Conservation (phyloP, 2,329 filamentous ascomycete species). For the Aspergillus fijiensis region DNA sequence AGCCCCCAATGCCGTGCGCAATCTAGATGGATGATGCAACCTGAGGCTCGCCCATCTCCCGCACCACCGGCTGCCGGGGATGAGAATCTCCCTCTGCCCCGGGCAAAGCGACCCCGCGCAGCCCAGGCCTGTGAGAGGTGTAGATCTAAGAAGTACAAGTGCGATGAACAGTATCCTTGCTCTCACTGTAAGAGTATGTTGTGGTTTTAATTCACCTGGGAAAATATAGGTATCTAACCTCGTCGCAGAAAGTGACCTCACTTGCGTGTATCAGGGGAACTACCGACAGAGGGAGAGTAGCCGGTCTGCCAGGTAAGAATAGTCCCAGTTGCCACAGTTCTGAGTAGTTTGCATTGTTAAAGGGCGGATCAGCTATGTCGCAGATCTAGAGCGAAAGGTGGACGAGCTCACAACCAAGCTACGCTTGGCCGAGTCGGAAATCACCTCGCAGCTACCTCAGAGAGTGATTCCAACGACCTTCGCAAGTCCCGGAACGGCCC, state of each 20-base stretch:
- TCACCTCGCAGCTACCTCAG: conserved; percentile 11
- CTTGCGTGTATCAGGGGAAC: conserved; percentile 37
- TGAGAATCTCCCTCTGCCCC: conserved; percentile 21
- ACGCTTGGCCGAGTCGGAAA: conserved; percentile 22
- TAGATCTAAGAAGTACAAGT: conserved; percentile 51
- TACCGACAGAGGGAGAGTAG: conserved; percentile 32
- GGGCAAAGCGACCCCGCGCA: conserved; percentile 42
- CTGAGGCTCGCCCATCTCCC: conserved; percentile 17
- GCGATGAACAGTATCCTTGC: conserved; percentile 48
- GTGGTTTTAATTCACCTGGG: neutral
- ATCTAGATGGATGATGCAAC: conserved; percentile 41
- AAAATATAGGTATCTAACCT: neutral
- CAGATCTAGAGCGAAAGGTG: conserved; percentile 37
- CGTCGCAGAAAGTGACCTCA: conserved; percentile 32
- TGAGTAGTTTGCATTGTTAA: neutral
- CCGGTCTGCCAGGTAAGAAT: conserved; percentile 29
- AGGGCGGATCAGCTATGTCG: conserved; percentile 29
- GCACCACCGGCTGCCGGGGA: conserved; percentile 12
- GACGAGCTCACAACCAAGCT: conserved; percentile 32
- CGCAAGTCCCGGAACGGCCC: neutral
- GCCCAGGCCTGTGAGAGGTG: conserved; percentile 50
- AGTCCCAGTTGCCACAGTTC: neutral
- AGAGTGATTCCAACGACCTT: neutral
- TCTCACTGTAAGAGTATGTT: conserved; percentile 46
- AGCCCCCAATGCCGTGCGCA: neutral